Percentiles rank a stretch among this genome's conserved stretches.
phyloP scores from a whole-genome alignment of 2,329 filamentous ascomycete genomes.

The Myotisia sp. region DNA sequence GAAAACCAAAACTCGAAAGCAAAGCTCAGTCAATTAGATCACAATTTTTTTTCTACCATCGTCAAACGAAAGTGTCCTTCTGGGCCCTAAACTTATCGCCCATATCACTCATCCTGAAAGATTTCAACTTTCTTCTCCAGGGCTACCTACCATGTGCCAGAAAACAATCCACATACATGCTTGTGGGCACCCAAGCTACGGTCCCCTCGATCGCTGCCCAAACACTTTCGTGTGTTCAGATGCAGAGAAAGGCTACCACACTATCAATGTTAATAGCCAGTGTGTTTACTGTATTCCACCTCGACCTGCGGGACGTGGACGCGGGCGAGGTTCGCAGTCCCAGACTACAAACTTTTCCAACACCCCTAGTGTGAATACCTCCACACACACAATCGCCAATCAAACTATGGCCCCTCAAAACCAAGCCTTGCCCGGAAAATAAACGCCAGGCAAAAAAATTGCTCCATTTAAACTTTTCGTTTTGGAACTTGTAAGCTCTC shows the following conservation, averaged over 20 bases:
- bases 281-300: conserved; percentile 27
- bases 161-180: conserved; percentile 13
- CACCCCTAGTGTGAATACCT: too few relatives aligned
- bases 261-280: conserved; percentile 7
- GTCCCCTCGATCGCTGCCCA: conserved; percentile 11
- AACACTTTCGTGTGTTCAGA: conserved; percentile 12
- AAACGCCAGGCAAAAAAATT: too few relatives aligned
- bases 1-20: background rate
- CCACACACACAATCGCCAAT: too few relatives aligned
- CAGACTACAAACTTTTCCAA: too few relatives aligned
- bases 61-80: background rate
- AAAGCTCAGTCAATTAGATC: background rate
- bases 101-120: background rate
- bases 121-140: too few relatives aligned
- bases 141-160: conserved; percentile 12
- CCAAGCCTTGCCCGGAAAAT: too few relatives aligned
- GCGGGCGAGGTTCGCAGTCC: conserved; percentile 41
- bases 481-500: too few relatives aligned
- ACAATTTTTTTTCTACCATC: background rate
- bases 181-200: conserved; percentile 13
- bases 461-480: too few relatives aligned
- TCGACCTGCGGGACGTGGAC: conserved; percentile 43
- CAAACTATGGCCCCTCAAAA: too few relatives aligned
- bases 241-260: conserved; percentile 9
- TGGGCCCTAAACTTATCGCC: background rate